Base-by-base conservation (phyloP, 768 basidiomycete genomes). In the Termitomyces titanicus region DNA sequence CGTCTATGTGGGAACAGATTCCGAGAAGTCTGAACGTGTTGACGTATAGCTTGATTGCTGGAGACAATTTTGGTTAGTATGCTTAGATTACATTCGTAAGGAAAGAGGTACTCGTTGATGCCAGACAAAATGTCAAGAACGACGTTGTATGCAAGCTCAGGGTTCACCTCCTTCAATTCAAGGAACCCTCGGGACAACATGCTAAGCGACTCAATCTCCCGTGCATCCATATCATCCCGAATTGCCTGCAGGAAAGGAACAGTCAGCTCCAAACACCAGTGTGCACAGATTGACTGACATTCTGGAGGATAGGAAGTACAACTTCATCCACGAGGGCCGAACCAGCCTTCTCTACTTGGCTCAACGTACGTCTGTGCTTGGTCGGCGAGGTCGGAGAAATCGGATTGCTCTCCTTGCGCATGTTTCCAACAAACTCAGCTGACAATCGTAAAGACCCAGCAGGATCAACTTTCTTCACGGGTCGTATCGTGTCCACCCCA, bases 401-500 rank as follows among this genome's bases (percentile, higher is more conserved):
- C 15, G 68, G 66, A 55, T 22, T 37, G 17, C 76, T 77, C 20
- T 83, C 89, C 66, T 79, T 79, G 48, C 86, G 77, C 54, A 85
- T 65, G 59, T 78, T 90, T 10, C 92, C 93, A 27, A 94, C 85
- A 65, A 83, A 94, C 62, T 92, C 94, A 10, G 84, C 79, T 0
- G 92, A 93, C 18, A 90, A 68, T 57, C 86, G 77, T 13, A 93
- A 72, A 5, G 92, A 94, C 3, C 87, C 84, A 11, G 79, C 76
- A 5, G 87, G 79, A 67, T 97, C 94, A 29, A 96, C 86, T 64
- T 91, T 92, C 80, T 95, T 96, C 58, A 96, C 85, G 0, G 95
- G 94, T 50, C 94, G 81, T 63, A 98, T 92, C 1, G 95, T 98
- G 63, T 91, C 92, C 43, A 90, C 78, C 37, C 93, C 93, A 50